These are phyloP conservation scores for Ochetophila trinervis DNA, from an alignment of 306 rosid genomes.

Conservation along the genomic window DNA sequence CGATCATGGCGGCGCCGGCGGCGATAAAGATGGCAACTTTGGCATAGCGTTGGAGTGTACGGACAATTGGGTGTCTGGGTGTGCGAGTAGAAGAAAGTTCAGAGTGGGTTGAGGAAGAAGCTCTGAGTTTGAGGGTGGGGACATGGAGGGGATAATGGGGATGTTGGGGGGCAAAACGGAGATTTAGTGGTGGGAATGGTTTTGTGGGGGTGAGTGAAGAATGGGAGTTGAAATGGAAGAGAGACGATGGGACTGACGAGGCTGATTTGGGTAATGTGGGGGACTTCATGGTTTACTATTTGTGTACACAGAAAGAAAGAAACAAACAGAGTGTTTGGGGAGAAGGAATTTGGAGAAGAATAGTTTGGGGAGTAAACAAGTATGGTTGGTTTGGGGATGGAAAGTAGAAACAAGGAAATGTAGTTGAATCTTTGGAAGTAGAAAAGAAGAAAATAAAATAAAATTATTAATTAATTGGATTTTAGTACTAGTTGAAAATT, in stretches of 20 bases:
- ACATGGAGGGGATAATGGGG: constrained; percentile 1
- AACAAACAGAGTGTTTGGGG: not conserved
- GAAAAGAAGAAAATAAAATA: too few species aligned
- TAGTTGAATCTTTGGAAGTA: too few species aligned
- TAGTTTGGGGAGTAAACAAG: too few species aligned
- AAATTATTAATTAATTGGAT: too few species aligned
- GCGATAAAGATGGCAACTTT: constrained; percentile 58
- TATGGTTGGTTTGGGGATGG: too few species aligned
- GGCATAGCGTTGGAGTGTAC: constrained; percentile 42
- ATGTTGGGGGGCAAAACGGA: constrained; percentile 21
- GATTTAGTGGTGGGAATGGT: constrained; percentile 16
- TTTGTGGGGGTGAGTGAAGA: constrained; percentile 13
- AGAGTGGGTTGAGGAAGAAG: constrained; percentile 36
- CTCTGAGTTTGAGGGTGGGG: constrained; percentile 34
- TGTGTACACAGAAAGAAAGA: not conserved
- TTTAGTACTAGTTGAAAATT: too few species aligned
- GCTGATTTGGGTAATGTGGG: constrained; percentile 36
- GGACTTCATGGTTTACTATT: constrained; percentile 38
- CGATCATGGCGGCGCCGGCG: constrained; percentile 42
- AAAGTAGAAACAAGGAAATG: too few species aligned
- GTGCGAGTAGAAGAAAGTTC: not conserved
- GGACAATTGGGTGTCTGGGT: constrained; percentile 24
- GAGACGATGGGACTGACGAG: constrained; percentile 31
- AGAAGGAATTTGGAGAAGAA: too few species aligned
- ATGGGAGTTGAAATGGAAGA: constrained; percentile 22